Conservation (phyloP, 306 rosid genomes). For the Neltuma alba region DNA sequence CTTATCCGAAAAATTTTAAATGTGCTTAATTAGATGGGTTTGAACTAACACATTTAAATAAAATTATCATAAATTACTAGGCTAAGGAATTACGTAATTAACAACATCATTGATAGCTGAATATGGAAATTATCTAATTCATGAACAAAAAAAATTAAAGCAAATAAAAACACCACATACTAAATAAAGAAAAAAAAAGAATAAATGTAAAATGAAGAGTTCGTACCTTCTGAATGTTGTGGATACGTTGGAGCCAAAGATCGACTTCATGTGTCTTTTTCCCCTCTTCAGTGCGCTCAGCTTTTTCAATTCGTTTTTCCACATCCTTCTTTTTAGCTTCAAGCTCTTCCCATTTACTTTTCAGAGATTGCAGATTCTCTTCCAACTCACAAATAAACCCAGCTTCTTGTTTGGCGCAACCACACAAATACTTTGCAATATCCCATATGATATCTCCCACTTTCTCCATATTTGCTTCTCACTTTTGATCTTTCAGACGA, state of each 20-base stretch:
- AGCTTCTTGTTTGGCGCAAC: neutral
- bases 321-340: neutral
- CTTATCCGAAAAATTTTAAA: neutral
- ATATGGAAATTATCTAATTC: too few species aligned
- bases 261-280: neutral
- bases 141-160: too few species aligned
- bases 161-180: too few species aligned
- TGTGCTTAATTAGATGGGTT: too few species aligned
- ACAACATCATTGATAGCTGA: too few species aligned
- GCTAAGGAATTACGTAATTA: too few species aligned
- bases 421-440: neutral
- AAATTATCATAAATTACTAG: too few species aligned
- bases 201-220: too few species aligned
- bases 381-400: neutral
- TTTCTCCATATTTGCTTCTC: slow-evolving; percentile 35
- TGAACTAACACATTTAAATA: too few species aligned
- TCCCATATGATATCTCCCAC: neutral
- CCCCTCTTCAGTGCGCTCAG: neutral
- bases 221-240: neutral
- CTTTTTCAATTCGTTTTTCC: neutral
- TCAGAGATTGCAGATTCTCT: neutral
- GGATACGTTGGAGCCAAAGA: neutral
- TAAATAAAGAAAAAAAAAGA: too few species aligned
- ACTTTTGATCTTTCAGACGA: neutral
- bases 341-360: neutral